Conservation (phyloP, 1,284 basidiomycete species). For the Porodaedalea pini region DNA sequence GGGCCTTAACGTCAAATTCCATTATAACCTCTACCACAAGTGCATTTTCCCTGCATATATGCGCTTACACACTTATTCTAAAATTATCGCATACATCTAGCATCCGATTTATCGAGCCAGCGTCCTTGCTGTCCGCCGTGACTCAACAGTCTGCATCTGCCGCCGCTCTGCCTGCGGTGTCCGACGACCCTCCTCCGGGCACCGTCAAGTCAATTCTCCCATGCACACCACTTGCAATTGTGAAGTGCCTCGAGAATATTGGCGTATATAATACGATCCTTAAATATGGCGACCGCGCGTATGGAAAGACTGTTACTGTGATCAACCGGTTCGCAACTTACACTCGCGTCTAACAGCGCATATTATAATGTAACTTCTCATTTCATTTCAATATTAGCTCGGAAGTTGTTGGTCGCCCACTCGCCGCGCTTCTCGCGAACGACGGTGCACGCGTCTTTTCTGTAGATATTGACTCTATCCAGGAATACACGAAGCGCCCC, state of each 20-base stretch:
- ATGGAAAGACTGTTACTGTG: slow-evolving; percentile 90
- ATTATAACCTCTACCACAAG: slow-evolving; percentile 98
- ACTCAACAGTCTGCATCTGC: slow-evolving; percentile 22
- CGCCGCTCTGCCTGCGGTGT: slow-evolving; percentile 36
- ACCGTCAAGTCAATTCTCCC: slow-evolving; percentile 93
- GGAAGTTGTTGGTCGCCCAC: slow-evolving; percentile 93
- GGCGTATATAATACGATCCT: slow-evolving; percentile 92
- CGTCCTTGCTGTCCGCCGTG: slow-evolving; percentile 50
- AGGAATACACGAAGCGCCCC: slow-evolving; percentile 90
- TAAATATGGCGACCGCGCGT: slow-evolving; percentile 91
- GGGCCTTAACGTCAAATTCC: slow-evolving; percentile 93
- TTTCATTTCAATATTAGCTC: slow-evolving; percentile 51
- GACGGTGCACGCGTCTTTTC: slow-evolving; percentile 95
- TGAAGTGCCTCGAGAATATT: slow-evolving; percentile 88
- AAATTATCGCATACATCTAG: slow-evolving; percentile 34
- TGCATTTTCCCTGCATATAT: slow-evolving; percentile 35
- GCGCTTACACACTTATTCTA: not conserved
- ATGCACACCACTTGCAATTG: slow-evolving; percentile 94
- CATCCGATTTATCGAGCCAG: slow-evolving; percentile 73
- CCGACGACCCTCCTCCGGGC: slow-evolving; percentile 70
- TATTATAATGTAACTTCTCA: not conserved
- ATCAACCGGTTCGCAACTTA: slow-evolving; percentile 73
- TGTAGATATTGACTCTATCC: slow-evolving; percentile 90
- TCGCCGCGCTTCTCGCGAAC: slow-evolving; percentile 91
- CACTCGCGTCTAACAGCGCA: not conserved